A percentile compares a stretch with the other conserved stretches of the same genome.
Conservation (phyloP, 805 yeast genomes). For the Zygoascus biomembranicola region DNA sequence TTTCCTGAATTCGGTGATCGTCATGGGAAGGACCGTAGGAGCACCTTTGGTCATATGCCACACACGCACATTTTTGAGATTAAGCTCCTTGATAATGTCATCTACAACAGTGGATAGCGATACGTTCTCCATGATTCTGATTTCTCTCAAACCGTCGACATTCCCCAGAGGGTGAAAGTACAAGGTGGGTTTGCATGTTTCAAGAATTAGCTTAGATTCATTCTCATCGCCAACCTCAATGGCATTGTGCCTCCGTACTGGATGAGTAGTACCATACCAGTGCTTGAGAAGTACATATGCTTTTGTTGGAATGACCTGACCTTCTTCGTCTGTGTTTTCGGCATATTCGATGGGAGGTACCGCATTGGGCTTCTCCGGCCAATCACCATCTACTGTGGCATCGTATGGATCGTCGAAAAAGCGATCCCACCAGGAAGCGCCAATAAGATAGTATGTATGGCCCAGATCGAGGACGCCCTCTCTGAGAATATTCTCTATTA, state of each 20-base stretch:
- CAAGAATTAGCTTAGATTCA: not conserved
- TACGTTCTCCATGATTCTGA: not conserved
- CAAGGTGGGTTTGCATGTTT: constrained; percentile 2
- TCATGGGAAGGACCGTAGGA: not conserved
- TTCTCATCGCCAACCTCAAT: constrained; percentile 1
- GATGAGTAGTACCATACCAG: constrained; percentile 4
- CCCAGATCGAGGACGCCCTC: not conserved
- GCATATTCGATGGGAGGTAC: constrained; percentile 1
- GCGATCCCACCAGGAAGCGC: constrained; percentile 3
- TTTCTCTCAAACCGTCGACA: not conserved
- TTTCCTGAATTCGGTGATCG: constrained; percentile 1
- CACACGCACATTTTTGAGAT: not conserved
- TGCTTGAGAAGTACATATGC: not conserved
- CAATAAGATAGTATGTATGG: not conserved
- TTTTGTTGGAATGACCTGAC: not conserved
- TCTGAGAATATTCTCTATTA: not conserved
- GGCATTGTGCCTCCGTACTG: not conserved
- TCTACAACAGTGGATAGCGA: not conserved
- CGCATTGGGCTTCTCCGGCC: not conserved
- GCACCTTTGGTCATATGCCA: not conserved
- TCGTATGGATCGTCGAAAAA: not conserved
- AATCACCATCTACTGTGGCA: not conserved
- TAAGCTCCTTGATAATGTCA: not conserved
- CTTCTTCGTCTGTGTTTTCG: constrained; percentile 3
- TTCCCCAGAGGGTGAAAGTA: constrained; percentile 4